phyloP scores from a whole-genome alignment of 1,284 basidiomycete species.

The Xerocomus subilludens region DNA sequence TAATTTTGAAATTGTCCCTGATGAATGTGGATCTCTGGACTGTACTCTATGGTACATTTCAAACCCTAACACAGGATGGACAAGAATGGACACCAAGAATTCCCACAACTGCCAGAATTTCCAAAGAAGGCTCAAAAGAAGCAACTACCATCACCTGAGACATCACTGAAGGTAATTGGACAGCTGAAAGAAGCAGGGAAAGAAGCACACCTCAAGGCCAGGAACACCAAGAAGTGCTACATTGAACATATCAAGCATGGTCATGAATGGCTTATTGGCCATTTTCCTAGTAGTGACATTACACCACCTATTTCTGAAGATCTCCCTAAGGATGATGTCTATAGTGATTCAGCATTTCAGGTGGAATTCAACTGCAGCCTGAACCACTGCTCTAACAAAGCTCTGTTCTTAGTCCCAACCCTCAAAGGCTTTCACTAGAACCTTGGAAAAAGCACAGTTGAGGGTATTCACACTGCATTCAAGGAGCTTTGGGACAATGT shows the following conservation, averaged over 20 bases:
- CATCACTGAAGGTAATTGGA: background rate
- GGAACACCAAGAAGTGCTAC: background rate
- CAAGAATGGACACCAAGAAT: background rate
- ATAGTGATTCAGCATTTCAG: no score
- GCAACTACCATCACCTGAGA: background rate
- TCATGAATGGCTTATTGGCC: background rate
- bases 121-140: background rate
- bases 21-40: background rate
- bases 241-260: background rate
- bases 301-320: background rate
- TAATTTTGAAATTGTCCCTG: background rate
- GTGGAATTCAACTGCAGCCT: no score
- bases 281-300: background rate
- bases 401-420: no score
- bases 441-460: no score
- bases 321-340: background rate
- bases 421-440: no score
- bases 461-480: no score
- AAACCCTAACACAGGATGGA: background rate
- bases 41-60: background rate
- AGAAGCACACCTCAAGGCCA: conserved; percentile 1
- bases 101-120: background rate
- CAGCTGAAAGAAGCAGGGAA: conserved; percentile 1
- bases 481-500: no score
- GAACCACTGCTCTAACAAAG: no score